These are phyloP conservation scores for Coprinopsis strossmayeri DNA, from an alignment of 768 basidiomycete genomes.

Conservation along the genomic window DNA sequence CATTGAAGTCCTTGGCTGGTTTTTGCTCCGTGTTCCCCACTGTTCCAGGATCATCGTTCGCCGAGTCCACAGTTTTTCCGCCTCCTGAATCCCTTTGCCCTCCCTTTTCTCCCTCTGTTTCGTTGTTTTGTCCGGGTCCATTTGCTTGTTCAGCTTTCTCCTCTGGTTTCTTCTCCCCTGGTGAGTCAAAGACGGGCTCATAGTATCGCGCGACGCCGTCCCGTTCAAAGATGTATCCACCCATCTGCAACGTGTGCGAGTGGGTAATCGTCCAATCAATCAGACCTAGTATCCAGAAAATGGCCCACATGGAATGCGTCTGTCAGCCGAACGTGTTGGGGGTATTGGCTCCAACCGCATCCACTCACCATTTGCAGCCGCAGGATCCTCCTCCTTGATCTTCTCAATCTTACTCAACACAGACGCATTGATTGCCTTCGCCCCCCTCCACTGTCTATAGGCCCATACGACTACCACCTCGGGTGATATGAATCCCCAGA, in stretches of 20 bases:
- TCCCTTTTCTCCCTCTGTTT: no score
- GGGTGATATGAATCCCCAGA: conserved; percentile 7
- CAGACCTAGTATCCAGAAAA: not conserved
- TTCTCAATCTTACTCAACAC: no score
- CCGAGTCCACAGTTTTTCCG: no score
- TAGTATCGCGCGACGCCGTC: not conserved
- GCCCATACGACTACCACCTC: conserved; percentile 5
- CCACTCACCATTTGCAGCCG: not conserved
- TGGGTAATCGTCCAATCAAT: conserved; percentile 5
- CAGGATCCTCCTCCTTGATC: no score
- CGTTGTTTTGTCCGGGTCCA: no score
- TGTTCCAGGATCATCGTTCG: not conserved
- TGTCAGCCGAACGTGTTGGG: no score
- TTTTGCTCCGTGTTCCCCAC: no score
- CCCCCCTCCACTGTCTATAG: conserved; percentile 7
- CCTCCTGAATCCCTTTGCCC: no score
- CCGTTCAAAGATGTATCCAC: conserved; percentile 6
- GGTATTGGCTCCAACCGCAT: not conserved
- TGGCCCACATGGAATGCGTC: not conserved
- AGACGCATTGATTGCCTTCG: not conserved
- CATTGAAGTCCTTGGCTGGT: no score
- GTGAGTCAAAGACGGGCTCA: not conserved
- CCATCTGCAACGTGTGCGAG: conserved; percentile 9
- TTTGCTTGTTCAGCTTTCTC: no score
- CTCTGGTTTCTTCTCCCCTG: no score